Evolutionary conservation across 352 stramenopile species (phyloP), one percentile per base, ranked within the genome.

Genomic region (Phytophthora tubulina): DNA sequence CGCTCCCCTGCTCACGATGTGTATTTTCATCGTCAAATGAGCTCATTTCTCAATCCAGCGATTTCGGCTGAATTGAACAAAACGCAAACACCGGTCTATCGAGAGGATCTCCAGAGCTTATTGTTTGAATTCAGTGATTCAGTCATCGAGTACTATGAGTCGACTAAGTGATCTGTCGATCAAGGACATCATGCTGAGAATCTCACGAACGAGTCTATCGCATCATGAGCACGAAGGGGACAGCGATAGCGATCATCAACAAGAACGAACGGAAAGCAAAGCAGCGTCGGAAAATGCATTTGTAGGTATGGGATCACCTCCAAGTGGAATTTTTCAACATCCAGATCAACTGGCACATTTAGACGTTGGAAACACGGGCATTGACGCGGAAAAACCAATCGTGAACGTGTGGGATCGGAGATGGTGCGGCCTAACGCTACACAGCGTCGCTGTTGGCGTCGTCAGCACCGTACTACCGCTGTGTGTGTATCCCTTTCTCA

Each of bases 401-500:
- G 48, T 79, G 39, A 75, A 50, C 32, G 33, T 63, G 6, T 70
- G 59, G 46, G 81, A 86, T 60, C 68, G 63, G 11, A 68, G 79
- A 32, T 88, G 77, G 69, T 63, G 79, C 36, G 82, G 81, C 15
- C 78, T 92, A 11, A 55, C 81, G 31, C 60, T 82, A 3, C 82
- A 92, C 56, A 89, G 68, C 52, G 54, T 78, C 14, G 81, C 62
- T 27, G 64, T 89, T 9, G 83, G 83, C 10, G 49, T 90, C 44
- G 61, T 92, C 33, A 89, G 73, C 9, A 84, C 72, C 13, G 70
- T 75, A 30, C 64, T 90, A 35, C 80, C 82, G n/a, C 69, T 86
- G 44, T 76, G 78, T 3, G 71, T 89, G 10, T 89, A 81, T 67
- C 85, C 85, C 13, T 89, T 90, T 58, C 78, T 91, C 50, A 87